Conservation (phyloP, 768 basidiomycete genomes). For the Termitomyces sp. region DNA sequence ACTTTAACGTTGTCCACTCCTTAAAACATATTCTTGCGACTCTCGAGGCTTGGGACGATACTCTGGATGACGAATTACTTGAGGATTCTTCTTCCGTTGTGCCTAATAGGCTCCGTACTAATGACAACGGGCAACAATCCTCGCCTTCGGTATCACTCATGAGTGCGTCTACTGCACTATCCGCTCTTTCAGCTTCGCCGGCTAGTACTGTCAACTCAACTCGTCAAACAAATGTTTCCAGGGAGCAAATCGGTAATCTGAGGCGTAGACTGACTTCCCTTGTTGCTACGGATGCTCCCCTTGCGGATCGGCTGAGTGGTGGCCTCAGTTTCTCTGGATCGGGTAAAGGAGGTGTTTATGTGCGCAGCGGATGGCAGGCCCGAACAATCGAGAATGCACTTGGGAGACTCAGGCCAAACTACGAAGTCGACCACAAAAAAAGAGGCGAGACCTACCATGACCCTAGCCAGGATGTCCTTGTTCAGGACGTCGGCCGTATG, state of each 20-base stretch:
- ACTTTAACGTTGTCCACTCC: constrained; percentile 71
- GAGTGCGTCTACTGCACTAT: constrained; percentile 17
- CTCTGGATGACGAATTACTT: constrained; percentile 42
- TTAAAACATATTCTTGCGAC: constrained; percentile 64
- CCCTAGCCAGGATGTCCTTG: constrained; percentile 44
- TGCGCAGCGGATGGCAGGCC: constrained; percentile 79
- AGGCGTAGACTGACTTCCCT: constrained; percentile 57
- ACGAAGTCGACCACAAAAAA: constrained; percentile 27
- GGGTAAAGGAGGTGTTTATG: constrained; percentile 71
- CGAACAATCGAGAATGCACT: constrained; percentile 54
- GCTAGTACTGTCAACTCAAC: constrained; percentile 22
- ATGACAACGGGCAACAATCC: constrained; percentile 32
- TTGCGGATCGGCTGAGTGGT: constrained; percentile 71
- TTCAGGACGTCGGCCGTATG: constrained; percentile 57
- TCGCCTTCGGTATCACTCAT: constrained; percentile 35
- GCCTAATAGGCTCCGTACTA: constrained; percentile 20
- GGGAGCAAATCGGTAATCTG: constrained; percentile 46
- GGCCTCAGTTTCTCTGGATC: constrained; percentile 69
- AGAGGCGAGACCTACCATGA: constrained; percentile 26
- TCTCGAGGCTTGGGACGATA: constrained; percentile 58
- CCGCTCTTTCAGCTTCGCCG: constrained; percentile 15
- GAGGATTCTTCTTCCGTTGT: constrained; percentile 26
- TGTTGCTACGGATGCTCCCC: constrained; percentile 52
- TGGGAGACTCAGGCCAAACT: constrained; percentile 30
- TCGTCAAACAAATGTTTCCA: constrained; percentile 20